Base-by-base conservation (phyloP, 169 alveolate genomes). In the Plasmodium vinckei region DNA sequence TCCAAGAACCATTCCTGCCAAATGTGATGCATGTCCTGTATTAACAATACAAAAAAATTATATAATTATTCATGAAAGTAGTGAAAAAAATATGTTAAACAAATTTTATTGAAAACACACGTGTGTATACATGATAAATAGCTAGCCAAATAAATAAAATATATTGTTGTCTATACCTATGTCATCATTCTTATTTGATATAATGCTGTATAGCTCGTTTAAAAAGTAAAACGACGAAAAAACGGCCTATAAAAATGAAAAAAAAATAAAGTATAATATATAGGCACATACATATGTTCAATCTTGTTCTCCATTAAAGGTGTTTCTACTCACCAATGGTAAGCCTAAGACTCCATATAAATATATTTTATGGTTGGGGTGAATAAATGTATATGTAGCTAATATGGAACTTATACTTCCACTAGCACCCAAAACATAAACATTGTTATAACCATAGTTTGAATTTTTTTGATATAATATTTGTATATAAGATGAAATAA, bases 361-460 rank as follows among this genome's bases (percentile, higher is more conserved):
- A 27, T 75, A 75, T 6, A 75, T 75, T 9, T 42, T 75, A 13
- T 42, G 61, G 15, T 10, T 23, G 1, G 88, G 88, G 12, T 47
- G 44, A 39, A 75, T 19, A 54, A 75, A 54, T 17, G 88, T 75
- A 17, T 75, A 75, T 17, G 88, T 75, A 9, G 73, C 33, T 12
- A 75, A 56, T 2, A 75, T 75, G 9, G 88, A 75, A 46, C 88
- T 75, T 49, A 75, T 61, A 54, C 88, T 75, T 0, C 88, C 88
- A 10, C 88, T 75, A 33, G 88, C 88, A n/a, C 88, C 88, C n/a
- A 75, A 47, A 9, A 75, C 88, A 15, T 39, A 75, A 63, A 75
- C 56, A 19, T 75, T 75, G 4, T 33, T 33, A 33, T 33, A 33
- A 39, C 47, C 56, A 15, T 75, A 75, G 15, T 53, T 53, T 51